phyloP scores from a whole-genome alignment of 148 eudicot genomes.

The Amaranthus palmeri region DNA sequence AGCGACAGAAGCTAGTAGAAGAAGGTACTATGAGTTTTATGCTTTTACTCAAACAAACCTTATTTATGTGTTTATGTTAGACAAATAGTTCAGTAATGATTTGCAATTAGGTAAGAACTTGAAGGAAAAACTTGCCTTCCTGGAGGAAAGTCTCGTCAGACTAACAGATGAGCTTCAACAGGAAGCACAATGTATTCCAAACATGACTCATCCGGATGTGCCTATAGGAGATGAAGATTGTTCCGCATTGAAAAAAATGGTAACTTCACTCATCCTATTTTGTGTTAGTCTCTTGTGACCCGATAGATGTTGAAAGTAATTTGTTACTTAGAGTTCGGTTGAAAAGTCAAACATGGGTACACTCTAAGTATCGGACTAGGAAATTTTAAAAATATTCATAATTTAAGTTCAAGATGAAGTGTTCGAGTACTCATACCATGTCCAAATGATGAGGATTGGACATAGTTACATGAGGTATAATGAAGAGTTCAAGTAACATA shows the following conservation, averaged over 20 bases:
- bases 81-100: conserved; percentile 10
- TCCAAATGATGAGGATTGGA: too few relatives aligned
- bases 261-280: conserved; percentile 16
- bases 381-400: too few relatives aligned
- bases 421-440: too few relatives aligned
- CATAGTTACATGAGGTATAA: too few relatives aligned
- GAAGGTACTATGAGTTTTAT: conserved; percentile 48
- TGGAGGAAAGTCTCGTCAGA: conserved; percentile 75
- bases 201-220: conserved; percentile 94
- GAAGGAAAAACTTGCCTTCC: conserved; percentile 61
- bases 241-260: conserved; percentile 66
- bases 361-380: too few relatives aligned
- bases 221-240: conserved; percentile 80
- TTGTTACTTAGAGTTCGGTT: not conserved
- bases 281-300: conserved; percentile 2
- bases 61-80: not conserved
- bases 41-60: not conserved
- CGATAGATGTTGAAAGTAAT: not conserved
- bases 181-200: conserved; percentile 91
- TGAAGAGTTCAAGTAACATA: too few relatives aligned
- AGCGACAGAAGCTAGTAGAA: conserved; percentile 83
- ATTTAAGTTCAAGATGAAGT: too few relatives aligned
- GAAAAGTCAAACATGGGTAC: too few relatives aligned
- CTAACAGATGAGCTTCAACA: conserved; percentile 86
- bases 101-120: conserved; percentile 58